phyloP scores from a whole-genome alignment of 371 early-diverging fungal species.

The Mucor racemosus region DNA sequence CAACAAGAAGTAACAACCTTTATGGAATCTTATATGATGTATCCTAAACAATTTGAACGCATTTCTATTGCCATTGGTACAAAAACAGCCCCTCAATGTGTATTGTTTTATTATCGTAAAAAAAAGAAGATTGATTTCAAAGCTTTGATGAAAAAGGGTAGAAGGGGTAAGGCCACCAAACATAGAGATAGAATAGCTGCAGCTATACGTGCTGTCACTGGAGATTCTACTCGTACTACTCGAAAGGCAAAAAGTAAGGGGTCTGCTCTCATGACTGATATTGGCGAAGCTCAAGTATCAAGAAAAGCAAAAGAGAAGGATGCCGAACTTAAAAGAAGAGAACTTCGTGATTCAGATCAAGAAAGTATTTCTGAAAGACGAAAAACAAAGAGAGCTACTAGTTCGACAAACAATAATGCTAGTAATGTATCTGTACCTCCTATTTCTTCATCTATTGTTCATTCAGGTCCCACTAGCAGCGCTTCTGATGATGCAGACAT shows the following conservation, averaged over 20 bases:
- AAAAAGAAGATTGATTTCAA: conserved; percentile 88
- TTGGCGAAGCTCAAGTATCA: conserved; percentile 62
- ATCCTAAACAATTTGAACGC: conserved; percentile 91
- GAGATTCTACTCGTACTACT: conserved; percentile 27
- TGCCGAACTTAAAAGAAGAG: conserved; percentile 46
- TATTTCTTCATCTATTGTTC: background rate
- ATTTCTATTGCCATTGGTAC: conserved; percentile 77
- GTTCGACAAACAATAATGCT: background rate
- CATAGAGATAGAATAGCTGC: conserved; percentile 49
- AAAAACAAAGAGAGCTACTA: conserved; percentile 23
- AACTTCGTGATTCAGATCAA: conserved; percentile 48
- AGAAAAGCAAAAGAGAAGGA: conserved; percentile 56
- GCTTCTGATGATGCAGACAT: conserved; percentile 29
- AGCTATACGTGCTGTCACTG: conserved; percentile 50
- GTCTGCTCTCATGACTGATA: conserved; percentile 66
- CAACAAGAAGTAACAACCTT: conserved; percentile 81
- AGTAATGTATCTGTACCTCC: background rate
- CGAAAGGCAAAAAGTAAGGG: conserved; percentile 63
- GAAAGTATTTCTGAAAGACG: conserved; percentile 46
- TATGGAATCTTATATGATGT: conserved; percentile 74
- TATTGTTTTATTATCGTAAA: conserved; percentile 91
- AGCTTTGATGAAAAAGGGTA: conserved; percentile 61
- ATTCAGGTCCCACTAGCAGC: conserved; percentile 18
- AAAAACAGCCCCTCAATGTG: conserved; percentile 87
- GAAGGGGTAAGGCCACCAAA: conserved; percentile 52